These are phyloP conservation scores for Xylogone sp. DNA, from an alignment of 2,329 filamentous ascomycete species.

Conservation along the genomic window DNA sequence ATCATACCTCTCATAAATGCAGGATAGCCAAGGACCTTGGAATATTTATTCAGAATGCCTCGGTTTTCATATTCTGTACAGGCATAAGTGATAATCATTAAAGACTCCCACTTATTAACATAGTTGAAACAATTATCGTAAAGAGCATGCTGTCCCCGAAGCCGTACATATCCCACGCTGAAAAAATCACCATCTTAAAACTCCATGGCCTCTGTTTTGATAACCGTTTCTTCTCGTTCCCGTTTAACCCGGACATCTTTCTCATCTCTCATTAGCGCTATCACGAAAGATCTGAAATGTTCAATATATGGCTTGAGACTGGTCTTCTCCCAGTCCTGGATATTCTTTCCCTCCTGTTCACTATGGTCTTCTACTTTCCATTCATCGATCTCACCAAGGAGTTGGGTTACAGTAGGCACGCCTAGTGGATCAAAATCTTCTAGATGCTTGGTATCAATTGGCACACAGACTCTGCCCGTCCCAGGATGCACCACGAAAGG, in stretches of 20 bases:
- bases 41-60: no score
- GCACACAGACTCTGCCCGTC: conserved; percentile 91
- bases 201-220: conserved; percentile 54
- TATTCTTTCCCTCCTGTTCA: conserved; percentile 41
- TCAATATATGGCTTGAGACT: conserved; percentile 91
- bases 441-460: conserved; percentile 72
- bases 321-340: conserved; percentile 95
- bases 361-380: conserved; percentile 55
- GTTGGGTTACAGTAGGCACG: conserved; percentile 83
- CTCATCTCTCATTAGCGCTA: conserved; percentile 73
- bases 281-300: conserved; percentile 79
- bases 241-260: conserved; percentile 47
- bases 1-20: no score
- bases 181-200: conserved; percentile 43
- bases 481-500: conserved; percentile 96
- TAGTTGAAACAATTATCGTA: neutral
- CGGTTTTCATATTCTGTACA: no score
- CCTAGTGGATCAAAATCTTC: conserved; percentile 82
- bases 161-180: neutral
- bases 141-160: neutral
- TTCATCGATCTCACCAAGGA: conserved; percentile 81
- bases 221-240: conserved; percentile 38
- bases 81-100: no score
- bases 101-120: neutral
- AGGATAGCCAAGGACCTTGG: no score